Evolutionary conservation across 345 rosid species (phyloP).

Genomic region (Bretschneidera sinensis): DNA sequence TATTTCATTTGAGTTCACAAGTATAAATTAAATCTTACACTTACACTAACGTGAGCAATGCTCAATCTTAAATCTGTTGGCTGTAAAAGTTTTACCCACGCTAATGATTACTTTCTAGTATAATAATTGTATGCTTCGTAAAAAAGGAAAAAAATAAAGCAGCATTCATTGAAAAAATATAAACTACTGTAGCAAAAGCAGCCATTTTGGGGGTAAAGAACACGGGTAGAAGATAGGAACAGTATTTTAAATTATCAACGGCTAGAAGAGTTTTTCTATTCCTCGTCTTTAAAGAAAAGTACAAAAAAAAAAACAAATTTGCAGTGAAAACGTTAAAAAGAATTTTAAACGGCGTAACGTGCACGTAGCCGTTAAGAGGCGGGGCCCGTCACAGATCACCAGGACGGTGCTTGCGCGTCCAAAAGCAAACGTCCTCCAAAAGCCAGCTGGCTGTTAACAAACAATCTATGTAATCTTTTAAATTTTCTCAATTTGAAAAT

Average conservation of each 20-base stretch:
- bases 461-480: background rate
- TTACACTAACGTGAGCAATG: too few relatives aligned
- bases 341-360: constrained; percentile 16
- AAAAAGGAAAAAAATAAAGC: too few relatives aligned
- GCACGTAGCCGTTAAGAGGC: constrained; percentile 37
- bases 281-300: background rate
- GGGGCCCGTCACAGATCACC: constrained; percentile 47
- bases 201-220: background rate
- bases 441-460: constrained; percentile 36
- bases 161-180: too few relatives aligned
- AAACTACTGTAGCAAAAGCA: background rate
- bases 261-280: background rate
- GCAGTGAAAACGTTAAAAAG: background rate
- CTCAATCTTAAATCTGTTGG: too few relatives aligned
- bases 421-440: constrained; percentile 11
- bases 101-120: too few relatives aligned
- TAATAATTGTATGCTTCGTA: too few relatives aligned
- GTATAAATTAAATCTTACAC: too few relatives aligned
- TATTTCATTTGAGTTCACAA: too few relatives aligned
- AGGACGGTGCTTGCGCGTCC: constrained; percentile 53
- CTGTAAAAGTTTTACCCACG: too few relatives aligned
- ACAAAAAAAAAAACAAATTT: background rate
- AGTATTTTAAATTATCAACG: background rate
- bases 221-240: background rate
- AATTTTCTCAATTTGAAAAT: background rate